A percentile compares a stretch with the other conserved stretches of the same genome.
phyloP scores from a whole-genome alignment of 2,329 filamentous ascomycete genomes.

The Stromatinia cepivora region DNA sequence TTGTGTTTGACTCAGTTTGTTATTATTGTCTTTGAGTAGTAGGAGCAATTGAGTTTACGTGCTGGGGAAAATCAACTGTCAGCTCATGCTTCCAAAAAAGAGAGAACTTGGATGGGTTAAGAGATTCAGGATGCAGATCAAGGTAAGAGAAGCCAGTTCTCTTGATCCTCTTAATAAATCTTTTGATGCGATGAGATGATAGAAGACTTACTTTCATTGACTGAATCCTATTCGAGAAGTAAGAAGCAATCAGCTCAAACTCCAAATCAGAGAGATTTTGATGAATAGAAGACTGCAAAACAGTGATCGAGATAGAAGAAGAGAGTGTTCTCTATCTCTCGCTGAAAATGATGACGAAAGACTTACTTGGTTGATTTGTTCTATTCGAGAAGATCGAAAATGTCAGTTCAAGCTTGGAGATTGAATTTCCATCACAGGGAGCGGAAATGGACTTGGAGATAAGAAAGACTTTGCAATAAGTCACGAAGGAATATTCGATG shows the following conservation, averaged over 20 bases:
- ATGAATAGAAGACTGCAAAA: background rate
- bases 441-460: background rate
- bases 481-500: background rate
- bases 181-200: background rate
- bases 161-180: background rate
- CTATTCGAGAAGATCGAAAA: background rate
- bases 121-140: too few species aligned
- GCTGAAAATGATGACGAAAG: background rate
- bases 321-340: background rate
- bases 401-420: background rate
- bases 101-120: background rate
- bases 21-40: background rate
- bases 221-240: background rate
- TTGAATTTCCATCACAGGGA: background rate
- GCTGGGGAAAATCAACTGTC: background rate
- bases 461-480: background rate
- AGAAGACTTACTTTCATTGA: background rate
- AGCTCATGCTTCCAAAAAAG: background rate
- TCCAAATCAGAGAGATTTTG: background rate
- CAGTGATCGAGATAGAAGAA: too few species aligned
- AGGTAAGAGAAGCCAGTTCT: background rate
- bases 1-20: background rate
- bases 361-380: background rate
- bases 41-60: background rate
- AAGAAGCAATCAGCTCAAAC: background rate